phyloP scores from a whole-genome alignment of 768 basidiomycete genomes.

The Tremella mesenterica region DNA sequence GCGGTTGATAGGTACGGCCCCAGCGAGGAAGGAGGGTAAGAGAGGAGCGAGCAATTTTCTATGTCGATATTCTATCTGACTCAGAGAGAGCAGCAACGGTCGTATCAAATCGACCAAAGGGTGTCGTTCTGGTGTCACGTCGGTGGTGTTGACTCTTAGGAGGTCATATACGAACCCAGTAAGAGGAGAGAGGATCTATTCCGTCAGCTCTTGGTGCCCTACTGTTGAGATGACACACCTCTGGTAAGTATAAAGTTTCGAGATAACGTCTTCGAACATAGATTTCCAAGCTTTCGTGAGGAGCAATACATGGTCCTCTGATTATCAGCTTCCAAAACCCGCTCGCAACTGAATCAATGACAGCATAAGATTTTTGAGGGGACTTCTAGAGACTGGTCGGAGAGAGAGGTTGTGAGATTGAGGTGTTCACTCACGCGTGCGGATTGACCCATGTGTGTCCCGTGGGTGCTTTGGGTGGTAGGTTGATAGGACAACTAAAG shows the following conservation, averaged over 20 bases:
- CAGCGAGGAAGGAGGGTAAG: slow-evolving; percentile 1
- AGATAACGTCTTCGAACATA: neutral
- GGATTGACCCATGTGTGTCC: neutral
- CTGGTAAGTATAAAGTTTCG: neutral
- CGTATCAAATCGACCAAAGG: neutral
- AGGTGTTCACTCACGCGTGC: neutral
- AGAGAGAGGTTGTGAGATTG: neutral
- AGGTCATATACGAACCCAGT: neutral
- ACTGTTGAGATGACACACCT: neutral
- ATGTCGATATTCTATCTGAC: slow-evolving; percentile 26
- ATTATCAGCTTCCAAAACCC: too few species aligned
- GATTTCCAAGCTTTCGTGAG: neutral
- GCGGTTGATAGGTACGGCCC: neutral
- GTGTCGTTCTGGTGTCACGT: neutral
- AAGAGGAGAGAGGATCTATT: neutral
- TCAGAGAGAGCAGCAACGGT: slow-evolving; percentile 12
- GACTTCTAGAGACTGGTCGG: neutral
- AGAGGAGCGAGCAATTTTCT: slow-evolving; percentile 15
- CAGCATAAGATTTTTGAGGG: too few species aligned
- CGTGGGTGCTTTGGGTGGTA: neutral
- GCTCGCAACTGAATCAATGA: too few species aligned
- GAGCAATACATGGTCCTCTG: neutral
- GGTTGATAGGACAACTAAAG: neutral
- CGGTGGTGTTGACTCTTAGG: neutral
- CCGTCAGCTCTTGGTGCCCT: neutral